These are phyloP conservation scores for Ustilago lituana DNA, from an alignment of 1,284 basidiomycete species.

Conservation along the genomic window DNA sequence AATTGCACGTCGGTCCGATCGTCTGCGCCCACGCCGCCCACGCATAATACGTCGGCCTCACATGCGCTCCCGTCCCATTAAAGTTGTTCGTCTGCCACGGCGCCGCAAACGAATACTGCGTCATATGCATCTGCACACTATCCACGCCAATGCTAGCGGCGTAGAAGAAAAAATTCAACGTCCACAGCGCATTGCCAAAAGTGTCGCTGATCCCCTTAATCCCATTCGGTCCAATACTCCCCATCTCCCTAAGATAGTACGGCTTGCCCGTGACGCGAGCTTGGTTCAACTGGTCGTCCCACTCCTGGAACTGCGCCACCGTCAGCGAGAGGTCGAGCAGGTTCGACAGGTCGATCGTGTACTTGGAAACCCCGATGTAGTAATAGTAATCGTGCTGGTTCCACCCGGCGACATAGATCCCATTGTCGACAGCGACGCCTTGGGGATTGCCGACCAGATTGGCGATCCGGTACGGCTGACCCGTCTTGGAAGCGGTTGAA, in stretches of 20 bases:
- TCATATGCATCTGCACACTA: slow-evolving; percentile 60
- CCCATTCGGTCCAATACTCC: slow-evolving; percentile 55
- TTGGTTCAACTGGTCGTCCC: slow-evolving; percentile 45
- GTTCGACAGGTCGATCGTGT: slow-evolving; percentile 29
- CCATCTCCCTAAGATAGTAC: slow-evolving; percentile 60
- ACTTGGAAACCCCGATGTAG: slow-evolving; percentile 48
- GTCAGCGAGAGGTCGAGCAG: slow-evolving; percentile 52
- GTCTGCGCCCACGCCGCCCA: slow-evolving; percentile 57
- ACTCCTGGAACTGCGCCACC: slow-evolving; percentile 45
- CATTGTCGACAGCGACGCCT: slow-evolving; percentile 51
- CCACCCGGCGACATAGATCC: slow-evolving; percentile 59
- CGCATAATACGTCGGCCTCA: slow-evolving; percentile 56
- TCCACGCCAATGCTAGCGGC: slow-evolving; percentile 51
- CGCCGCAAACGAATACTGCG: slow-evolving; percentile 42
- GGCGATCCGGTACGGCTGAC: slow-evolving; percentile 49
- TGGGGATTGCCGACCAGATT: slow-evolving; percentile 48
- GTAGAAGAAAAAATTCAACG: slow-evolving; percentile 58
- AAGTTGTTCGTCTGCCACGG: slow-evolving; percentile 52
- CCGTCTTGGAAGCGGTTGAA: slow-evolving; percentile 52
- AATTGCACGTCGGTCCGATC: slow-evolving; percentile 51
- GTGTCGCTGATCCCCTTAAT: slow-evolving; percentile 52
- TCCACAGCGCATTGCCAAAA: slow-evolving; percentile 58
- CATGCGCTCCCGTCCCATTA: slow-evolving; percentile 30
- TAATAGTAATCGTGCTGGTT: slow-evolving; percentile 63
- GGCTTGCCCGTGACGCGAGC: slow-evolving; percentile 53